Evolutionary conservation across 164 flowering plant genomes (phyloP).

Genomic region (Cinnamomum chago): DNA sequence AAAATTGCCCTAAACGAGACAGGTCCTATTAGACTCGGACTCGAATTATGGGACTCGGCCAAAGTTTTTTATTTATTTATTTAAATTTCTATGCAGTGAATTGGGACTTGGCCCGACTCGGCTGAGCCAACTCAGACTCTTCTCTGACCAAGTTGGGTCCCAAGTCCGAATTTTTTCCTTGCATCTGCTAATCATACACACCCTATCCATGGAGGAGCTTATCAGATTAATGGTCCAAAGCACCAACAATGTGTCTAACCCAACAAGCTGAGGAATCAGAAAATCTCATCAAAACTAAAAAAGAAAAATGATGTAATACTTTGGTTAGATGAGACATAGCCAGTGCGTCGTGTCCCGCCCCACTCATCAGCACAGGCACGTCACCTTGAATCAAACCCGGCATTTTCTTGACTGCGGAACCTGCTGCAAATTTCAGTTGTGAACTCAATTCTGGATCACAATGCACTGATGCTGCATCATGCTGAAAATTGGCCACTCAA

Average conservation of each 20-base stretch:
- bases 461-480: constrained; percentile 78
- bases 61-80: no score
- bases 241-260: not conserved
- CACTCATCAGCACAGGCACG: constrained; percentile 93
- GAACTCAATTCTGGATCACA: constrained; percentile 66
- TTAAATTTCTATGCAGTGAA: no score
- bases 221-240: not conserved
- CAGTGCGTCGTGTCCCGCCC: constrained; percentile 99
- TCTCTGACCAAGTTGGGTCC: no score
- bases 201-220: not conserved
- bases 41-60: no score
- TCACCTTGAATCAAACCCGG: constrained; percentile 51
- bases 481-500: constrained; percentile 42
- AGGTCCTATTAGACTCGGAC: no score
- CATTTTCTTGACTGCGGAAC: constrained; percentile 53
- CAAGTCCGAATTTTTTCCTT: no score
- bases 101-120: no score
- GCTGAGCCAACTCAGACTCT: no score
- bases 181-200: no score
- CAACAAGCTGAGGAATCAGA: not conserved
- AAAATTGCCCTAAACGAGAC: no score
- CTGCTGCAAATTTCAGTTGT: constrained; percentile 62
- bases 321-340: constrained; percentile 92
- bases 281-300: not conserved
- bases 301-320: constrained; percentile 31